phyloP scores from a whole-genome alignment of 768 basidiomycete genomes.

The Auricularia cornea region DNA sequence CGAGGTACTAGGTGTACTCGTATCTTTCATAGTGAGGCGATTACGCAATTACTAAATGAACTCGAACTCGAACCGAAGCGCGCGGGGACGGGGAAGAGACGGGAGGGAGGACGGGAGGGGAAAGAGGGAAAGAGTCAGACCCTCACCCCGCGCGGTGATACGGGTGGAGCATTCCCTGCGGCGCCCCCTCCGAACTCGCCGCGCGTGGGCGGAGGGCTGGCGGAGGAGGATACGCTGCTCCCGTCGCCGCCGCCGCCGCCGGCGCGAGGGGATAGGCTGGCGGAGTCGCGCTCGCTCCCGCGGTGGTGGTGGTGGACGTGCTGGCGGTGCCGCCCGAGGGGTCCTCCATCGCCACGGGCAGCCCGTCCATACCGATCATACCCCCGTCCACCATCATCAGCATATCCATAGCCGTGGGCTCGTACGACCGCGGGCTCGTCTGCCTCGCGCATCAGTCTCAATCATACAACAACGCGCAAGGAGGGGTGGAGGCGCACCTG shows the following conservation, averaged over 20 bases:
- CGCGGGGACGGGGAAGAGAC: too few relatives aligned
- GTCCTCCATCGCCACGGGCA: slow-evolving; percentile 1
- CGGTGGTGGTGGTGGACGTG: not conserved
- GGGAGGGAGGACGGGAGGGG: too few relatives aligned
- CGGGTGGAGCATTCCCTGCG: not conserved
- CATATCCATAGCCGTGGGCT: too few relatives aligned
- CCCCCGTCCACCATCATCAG: too few relatives aligned
- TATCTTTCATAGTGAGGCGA: not conserved
- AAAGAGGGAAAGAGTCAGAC: not conserved
- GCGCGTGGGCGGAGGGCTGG: not conserved
- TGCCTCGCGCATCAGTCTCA: not conserved
- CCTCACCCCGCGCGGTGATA: not conserved
- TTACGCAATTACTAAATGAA: not conserved
- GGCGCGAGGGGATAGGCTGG: not conserved
- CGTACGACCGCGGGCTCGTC: too few relatives aligned
- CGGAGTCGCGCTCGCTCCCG: not conserved
- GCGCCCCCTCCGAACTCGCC: not conserved
- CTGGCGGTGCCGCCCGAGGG: not conserved
- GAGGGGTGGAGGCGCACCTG: not conserved
- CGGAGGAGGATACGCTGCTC: not conserved
- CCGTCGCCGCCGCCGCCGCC: not conserved
- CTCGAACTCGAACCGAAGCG: not conserved
- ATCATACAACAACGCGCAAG: not conserved
- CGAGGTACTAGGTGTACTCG: too few relatives aligned
- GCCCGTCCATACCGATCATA: not conserved